Evolutionary conservation across 208 protist genomes (phyloP).

Genomic region (Wallacemonas sp.): DNA sequence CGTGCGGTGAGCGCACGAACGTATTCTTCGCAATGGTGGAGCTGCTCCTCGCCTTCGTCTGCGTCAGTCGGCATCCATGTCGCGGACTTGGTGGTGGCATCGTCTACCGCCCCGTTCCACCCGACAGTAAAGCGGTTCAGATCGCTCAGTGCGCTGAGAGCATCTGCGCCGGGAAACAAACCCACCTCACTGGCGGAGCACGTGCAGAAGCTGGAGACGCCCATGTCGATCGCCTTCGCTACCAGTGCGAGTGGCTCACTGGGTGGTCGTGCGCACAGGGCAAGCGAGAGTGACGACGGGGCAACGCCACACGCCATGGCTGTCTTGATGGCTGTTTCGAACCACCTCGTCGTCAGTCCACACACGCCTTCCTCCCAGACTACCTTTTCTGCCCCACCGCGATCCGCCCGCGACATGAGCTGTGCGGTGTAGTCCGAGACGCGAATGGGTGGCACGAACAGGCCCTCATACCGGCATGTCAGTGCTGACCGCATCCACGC

Average conservation of each 20-base stretch:
- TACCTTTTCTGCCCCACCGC: conserved; percentile 35
- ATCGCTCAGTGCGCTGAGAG: conserved; percentile 26
- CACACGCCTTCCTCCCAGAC: conserved; percentile 65
- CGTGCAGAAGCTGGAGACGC: conserved; percentile 39
- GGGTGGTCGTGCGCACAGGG: conserved; percentile 26
- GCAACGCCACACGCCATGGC: conserved; percentile 65
- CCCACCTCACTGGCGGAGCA: conserved; percentile 20
- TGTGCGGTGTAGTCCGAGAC: conserved; percentile 58
- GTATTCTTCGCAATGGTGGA: conserved; percentile 35
- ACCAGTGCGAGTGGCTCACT: conserved; percentile 20
- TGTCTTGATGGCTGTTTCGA: conserved; percentile 82
- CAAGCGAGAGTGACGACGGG: conserved; percentile 33
- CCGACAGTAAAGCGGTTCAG: conserved; percentile 35
- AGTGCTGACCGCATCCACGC: conserved; percentile 84
- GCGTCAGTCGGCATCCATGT: background rate
- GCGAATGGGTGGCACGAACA: conserved; percentile 64
- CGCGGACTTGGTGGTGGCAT: background rate
- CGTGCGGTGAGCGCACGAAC: background rate
- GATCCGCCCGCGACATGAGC: conserved; percentile 26
- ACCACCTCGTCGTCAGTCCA: conserved; percentile 65
- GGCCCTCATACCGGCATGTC: conserved; percentile 81
- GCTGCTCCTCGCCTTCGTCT: conserved; percentile 25
- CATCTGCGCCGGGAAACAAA: conserved; percentile 36
- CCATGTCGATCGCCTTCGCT: conserved; percentile 55
- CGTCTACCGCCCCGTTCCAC: conserved; percentile 36